Evolutionary conservation across 129 eudicot species (phyloP), one percentile per base, ranked within the genome.

Genomic region (Tanacetum coccineum): DNA sequence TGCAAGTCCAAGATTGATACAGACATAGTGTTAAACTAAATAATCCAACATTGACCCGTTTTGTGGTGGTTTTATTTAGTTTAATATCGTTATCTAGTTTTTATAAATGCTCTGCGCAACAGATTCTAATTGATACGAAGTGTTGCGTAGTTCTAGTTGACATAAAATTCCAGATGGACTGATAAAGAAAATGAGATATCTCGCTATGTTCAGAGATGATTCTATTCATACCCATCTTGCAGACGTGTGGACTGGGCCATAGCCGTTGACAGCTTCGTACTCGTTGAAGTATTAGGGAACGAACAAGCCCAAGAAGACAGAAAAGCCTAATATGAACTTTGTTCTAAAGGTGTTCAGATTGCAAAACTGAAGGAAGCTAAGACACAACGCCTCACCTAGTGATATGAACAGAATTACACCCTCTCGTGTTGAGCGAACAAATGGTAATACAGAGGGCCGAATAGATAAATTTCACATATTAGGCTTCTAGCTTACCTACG

Each of bases 351-450:
- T 82, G 82, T 85, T 85, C 48, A 85, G 80, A 49, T 85, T 76
- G 70, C 88, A 86, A 71, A 82, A 86, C n/a, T 86, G 93, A 59
- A 86, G 93, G 60, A 86, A 86, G 71, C 93, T 83, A 59, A 86
- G 67, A 50, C 93, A n/a, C 93, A 25, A 67, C n/a, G n/a, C 88
- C 9, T 82, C 76, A 78, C 88, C 93, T 86, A n/a, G 84, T 51
- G 73, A 62, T 17, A 66, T 22, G 73, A n/a, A 76, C 49, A 60
- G 9, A 28, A 32, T 57, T 22, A n/a, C n/a, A 15, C 11, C 52
- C 65, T 63, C 6, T n/a, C 19, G 17, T 17, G 49, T n/a, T 13
- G 28, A 4, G 22, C 59, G 48, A 30, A 72, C 25, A 51, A 66
- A 62, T 1, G n/a, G 13, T 13, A 42, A 51, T 13, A 60, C n/a